Evolutionary conservation across 2,329 filamentous ascomycete genomes (phyloP).

Genomic region (Chaetothyriales sp.): DNA sequence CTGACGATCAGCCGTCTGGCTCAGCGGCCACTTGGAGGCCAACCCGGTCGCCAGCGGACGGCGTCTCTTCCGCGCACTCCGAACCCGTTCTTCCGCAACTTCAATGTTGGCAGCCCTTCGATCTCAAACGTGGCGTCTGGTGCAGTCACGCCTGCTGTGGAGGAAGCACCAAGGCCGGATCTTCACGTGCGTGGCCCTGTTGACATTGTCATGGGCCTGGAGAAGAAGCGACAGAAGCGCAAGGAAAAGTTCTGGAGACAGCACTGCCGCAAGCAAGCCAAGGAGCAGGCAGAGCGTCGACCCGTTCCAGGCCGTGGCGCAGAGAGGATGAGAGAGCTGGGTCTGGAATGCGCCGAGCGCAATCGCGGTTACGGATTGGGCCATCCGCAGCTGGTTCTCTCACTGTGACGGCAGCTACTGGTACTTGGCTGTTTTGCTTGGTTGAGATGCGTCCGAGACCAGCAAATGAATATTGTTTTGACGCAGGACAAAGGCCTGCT

Average conservation of each 20-base stretch:
- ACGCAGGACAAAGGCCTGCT: neutral
- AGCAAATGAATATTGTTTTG: neutral
- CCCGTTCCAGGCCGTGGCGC: constrained; percentile 74
- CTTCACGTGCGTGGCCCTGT: constrained; percentile 80
- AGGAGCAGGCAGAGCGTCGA: constrained; percentile 50
- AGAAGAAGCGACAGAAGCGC: constrained; percentile 83
- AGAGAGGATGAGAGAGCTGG: constrained; percentile 85
- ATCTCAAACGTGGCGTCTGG: constrained; percentile 15
- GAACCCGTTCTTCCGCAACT: constrained; percentile 47
- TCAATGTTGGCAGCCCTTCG: constrained; percentile 23
- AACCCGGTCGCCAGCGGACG: constrained; percentile 47
- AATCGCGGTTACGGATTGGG: constrained; percentile 50
- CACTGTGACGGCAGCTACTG: constrained; percentile 36
- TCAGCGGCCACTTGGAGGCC: constrained; percentile 43
- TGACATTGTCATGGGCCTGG: constrained; percentile 91
- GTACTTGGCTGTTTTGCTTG: neutral
- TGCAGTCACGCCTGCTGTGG: constrained; percentile 10
- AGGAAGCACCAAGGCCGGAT: constrained; percentile 28
- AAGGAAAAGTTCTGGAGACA: constrained; percentile 88
- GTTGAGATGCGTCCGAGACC: neutral
- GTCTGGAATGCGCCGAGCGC: constrained; percentile 75
- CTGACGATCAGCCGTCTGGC: constrained; percentile 41
- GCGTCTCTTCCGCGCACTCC: constrained; percentile 75
- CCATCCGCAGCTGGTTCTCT: constrained; percentile 54
- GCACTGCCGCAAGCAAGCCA: constrained; percentile 69